Base-by-base conservation (phyloP, 441 rosid species). In the Adansonia grandidieri region DNA sequence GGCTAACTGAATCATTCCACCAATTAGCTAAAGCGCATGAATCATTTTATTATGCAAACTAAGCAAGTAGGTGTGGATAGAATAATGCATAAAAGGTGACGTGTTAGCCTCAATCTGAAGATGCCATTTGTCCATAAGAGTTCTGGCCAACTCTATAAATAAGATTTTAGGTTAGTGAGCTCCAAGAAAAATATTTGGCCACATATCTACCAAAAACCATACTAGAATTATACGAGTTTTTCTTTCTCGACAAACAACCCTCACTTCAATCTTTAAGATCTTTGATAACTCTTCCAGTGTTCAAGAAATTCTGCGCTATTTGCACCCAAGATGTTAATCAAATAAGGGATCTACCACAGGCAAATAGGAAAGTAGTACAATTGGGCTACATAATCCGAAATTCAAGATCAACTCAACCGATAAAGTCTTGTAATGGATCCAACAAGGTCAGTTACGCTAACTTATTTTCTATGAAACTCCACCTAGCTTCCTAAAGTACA, bases 181-280 rank as follows among this genome's bases (percentile, higher is more conserved):
- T 37, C 69, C 1, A 7, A 37, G 11, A 37, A 64, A 11, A 37
- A 15, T 60, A 64, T 64, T 47, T n/a, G 47, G 45, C 69, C 48
- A 4, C 47, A 15, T 37, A 15, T 37, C 69, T 64, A 40, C 48
- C 19, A 8, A 8, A 63, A 64, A 1, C 50, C n/a, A 13, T 51
- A 14, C 17, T 14, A 51, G n/a, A 51, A 51, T 13, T 5, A n/a
- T 51, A 13, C 1, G 56, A 13, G 17, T 51, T 51, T n/a, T 65
- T 40, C 32, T 42, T 65, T 65, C 70, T 40, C 50, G 42, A n/a
- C 48, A 40, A 65, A 65, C 14, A 40, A 11, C 50, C 70, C 40
- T n/a, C 8, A 61, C 66, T 61, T 61, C 42, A 61, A 61, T 61
- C 66, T 24, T 24, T 62, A 65, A 28, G 58, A 9, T 20, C 56